Evolutionary conservation across 2,329 filamentous ascomycete genomes (phyloP).

Genomic region (Pseudocercospora pini-densiflorae): DNA sequence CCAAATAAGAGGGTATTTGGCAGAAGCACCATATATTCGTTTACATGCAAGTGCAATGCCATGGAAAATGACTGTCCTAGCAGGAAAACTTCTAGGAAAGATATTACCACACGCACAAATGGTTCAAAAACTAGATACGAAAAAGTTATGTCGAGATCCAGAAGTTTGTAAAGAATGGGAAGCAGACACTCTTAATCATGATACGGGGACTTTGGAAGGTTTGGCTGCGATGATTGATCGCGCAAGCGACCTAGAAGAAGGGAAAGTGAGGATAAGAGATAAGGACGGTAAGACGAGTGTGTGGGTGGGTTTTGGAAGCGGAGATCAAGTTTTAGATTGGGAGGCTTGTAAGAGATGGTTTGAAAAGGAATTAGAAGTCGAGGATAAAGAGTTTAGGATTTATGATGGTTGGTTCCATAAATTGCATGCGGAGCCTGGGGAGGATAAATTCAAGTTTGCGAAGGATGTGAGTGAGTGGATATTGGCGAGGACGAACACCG

Average conservation of each 20-base stretch:
- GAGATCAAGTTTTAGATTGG: slow-evolving; percentile 71
- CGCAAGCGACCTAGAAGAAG: slow-evolving; percentile 63
- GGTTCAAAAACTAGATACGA: slow-evolving; percentile 66
- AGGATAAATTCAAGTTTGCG: slow-evolving; percentile 41
- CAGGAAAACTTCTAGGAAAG: slow-evolving; percentile 69
- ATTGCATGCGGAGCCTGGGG: slow-evolving; percentile 45
- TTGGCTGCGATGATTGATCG: slow-evolving; percentile 78
- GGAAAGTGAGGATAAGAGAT: slow-evolving; percentile 53
- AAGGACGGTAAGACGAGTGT: slow-evolving; percentile 62
- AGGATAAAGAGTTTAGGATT: slow-evolving; percentile 71
- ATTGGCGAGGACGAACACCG: no score
- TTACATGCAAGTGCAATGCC: slow-evolving; percentile 71
- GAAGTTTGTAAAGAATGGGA: slow-evolving; percentile 64
- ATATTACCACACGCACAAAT: slow-evolving; percentile 72
- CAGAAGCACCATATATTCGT: slow-evolving; percentile 79
- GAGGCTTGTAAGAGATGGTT: slow-evolving; percentile 68
- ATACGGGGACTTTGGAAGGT: slow-evolving; percentile 84
- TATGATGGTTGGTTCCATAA: slow-evolving; percentile 84
- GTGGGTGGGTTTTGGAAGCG: slow-evolving; percentile 77
- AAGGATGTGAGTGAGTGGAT: slow-evolving; percentile 43
- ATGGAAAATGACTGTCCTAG: slow-evolving; percentile 62
- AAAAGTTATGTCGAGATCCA: slow-evolving; percentile 69
- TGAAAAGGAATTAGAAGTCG: slow-evolving; percentile 55
- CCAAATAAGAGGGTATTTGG: slow-evolving; percentile 72
- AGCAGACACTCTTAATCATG: slow-evolving; percentile 74